phyloP scores from a whole-genome alignment of 306 rosid species.

The Castanospermum australe region DNA sequence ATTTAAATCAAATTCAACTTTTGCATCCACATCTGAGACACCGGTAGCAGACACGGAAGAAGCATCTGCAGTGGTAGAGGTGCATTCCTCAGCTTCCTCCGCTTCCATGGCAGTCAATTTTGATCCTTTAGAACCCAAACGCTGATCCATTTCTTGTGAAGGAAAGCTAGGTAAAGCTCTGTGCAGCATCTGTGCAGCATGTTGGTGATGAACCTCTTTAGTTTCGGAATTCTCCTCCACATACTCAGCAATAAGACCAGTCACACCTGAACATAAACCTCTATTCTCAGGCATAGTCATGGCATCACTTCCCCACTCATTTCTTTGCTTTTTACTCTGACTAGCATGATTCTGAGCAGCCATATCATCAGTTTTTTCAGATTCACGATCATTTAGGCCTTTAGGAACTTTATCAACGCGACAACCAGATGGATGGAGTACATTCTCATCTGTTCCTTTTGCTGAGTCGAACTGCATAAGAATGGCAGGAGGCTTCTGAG shows the following conservation, averaged over 20 bases:
- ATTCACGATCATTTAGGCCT: conserved; percentile 36
- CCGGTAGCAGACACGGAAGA: conserved; percentile 48
- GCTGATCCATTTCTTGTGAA: conserved; percentile 50
- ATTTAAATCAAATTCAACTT: conserved; percentile 70
- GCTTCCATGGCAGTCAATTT: conserved; percentile 42
- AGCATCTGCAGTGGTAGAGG: conserved; percentile 60
- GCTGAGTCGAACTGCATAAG: conserved; percentile 27
- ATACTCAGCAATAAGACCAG: conserved; percentile 34
- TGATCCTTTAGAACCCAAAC: conserved; percentile 30
- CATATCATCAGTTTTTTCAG: conserved; percentile 34
- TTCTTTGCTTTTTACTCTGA: conserved; percentile 34
- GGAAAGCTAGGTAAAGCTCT: conserved; percentile 24
- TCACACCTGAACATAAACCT: conserved; percentile 31
- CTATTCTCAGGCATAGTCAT: conserved; percentile 26
- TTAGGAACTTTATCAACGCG: conserved; percentile 35
- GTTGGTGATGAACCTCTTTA: conserved; percentile 42
- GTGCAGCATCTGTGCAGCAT: conserved; percentile 20
- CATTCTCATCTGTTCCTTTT: conserved; percentile 35
- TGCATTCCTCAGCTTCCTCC: conserved; percentile 68
- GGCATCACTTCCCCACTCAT: conserved; percentile 22
- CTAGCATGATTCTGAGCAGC: conserved; percentile 16
- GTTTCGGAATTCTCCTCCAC: conserved; percentile 45
- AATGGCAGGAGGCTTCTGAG: conserved; percentile 35
- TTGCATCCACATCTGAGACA: conserved; percentile 46
- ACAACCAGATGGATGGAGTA: conserved; percentile 27